Evolutionary conservation across 805 yeast species (phyloP), one percentile per base, ranked within the genome.

Genomic region (Maudiozyma saulgeensis): DNA sequence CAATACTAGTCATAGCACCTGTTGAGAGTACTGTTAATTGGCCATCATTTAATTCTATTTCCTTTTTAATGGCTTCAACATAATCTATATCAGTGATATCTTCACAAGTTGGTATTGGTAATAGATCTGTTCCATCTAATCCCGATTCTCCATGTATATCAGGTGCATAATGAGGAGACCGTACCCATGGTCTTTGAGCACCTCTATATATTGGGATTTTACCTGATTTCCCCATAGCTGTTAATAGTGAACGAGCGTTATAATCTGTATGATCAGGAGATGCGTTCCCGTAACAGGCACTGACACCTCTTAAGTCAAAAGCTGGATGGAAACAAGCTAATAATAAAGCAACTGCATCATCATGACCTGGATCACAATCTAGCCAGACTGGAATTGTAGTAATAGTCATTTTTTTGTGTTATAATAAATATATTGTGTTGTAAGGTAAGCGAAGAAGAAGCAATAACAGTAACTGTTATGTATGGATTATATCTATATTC

Each of bases 331-430:
- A 78, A 7, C 78, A 69, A 0, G 87, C 79, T 25, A 88, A 54
- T 9, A 85, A 67, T 7, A 88, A 71, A 4, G 93, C 96, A 43
- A 86, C 75, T 1, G 86, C 82, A 58, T 88, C 96, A 60, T 88
- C 96, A 59, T 84, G 93, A 1, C 96, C 96, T 0, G 96, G 95
- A 61, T 88, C 96, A 64, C 96, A 88, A 66, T 88, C 96, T 12
- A 88, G 65, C 96, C 96, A 88, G 5, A 88, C 59, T 0, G 95
- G 95, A 19, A 81, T 76, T 49, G 56, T 54, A 15, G 51, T 48
- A 13, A 56, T 49, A 4, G 63, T 59, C 64, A 60, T 60, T 32
- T 31, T 37, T 18, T 28, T 28, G 6, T 28, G 32, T 28, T 28
- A 28, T 28, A 28, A 28, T 28, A 28, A 9, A 28, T 28, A 28